A percentile compares a stretch with the other conserved stretches of the same genome.
Conservation (phyloP, 1,139 yeast genomes). For the Meyerozyma carpophila region DNA sequence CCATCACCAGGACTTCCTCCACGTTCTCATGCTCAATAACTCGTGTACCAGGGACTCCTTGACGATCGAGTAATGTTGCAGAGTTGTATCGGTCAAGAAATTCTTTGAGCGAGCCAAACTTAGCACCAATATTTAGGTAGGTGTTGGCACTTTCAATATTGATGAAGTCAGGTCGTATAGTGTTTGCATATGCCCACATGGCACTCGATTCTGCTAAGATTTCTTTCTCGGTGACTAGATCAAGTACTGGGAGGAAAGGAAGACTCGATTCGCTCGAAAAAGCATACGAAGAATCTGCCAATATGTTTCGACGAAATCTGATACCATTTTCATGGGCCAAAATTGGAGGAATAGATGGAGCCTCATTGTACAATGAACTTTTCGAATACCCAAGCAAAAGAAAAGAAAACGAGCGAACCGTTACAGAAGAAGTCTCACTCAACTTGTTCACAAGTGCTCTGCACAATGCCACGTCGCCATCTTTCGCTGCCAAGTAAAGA, state of each 20-base stretch:
- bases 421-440: constrained; percentile 34
- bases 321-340: constrained; percentile 42
- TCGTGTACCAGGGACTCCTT: constrained; percentile 17
- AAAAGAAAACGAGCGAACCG: constrained; percentile 43
- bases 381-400: constrained; percentile 55
- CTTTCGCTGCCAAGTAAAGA: constrained; percentile 67
- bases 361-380: constrained; percentile 9
- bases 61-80: constrained; percentile 38
- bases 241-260: constrained; percentile 64
- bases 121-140: constrained; percentile 51
- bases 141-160: constrained; percentile 40
- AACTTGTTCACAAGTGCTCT: constrained; percentile 66
- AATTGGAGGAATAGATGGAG: constrained; percentile 31
- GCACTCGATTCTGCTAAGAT: constrained; percentile 77
- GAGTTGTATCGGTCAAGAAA: constrained; percentile 47
- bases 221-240: constrained; percentile 34
- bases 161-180: constrained; percentile 37
- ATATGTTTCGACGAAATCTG: constrained; percentile 39
- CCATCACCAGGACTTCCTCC: background rate
- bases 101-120: constrained; percentile 40
- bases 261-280: constrained; percentile 27
- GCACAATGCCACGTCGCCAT: constrained; percentile 72
- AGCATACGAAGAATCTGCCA: constrained; percentile 22
- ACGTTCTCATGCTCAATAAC: constrained; percentile 4
- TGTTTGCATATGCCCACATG: constrained; percentile 53